A percentile compares a stretch with the other conserved stretches of the same genome.
phyloP scores from a whole-genome alignment of 2,329 filamentous ascomycete genomes.

The Macrophomina pseudophaseolina region DNA sequence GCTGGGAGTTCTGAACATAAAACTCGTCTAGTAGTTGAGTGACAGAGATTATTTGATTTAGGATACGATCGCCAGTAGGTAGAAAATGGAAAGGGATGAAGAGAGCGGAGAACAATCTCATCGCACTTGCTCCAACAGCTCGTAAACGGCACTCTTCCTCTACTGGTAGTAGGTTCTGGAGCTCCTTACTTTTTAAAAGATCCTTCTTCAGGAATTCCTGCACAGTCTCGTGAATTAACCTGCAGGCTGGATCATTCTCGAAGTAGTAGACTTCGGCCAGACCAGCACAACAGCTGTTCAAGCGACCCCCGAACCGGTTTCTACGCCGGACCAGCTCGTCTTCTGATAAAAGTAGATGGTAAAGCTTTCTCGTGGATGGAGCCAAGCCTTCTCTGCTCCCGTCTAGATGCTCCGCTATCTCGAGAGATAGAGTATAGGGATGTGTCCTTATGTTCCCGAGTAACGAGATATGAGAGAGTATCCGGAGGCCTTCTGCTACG shows the following conservation, averaged over 20 bases:
- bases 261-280: neutral
- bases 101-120: neutral
- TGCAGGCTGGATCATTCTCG: neutral
- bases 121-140: neutral
- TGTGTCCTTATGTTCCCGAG: neutral
- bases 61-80: too few relatives aligned
- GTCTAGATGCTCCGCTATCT: neutral
- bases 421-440: neutral
- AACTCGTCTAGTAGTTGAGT: too few relatives aligned
- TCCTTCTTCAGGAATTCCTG: neutral
- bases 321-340: neutral
- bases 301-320: neutral
- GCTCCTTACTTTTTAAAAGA: neutral
- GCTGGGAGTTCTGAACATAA: too few relatives aligned
- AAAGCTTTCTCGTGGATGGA: neutral
- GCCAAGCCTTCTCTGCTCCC: neutral
- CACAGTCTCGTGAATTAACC: neutral
- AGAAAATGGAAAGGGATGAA: neutral
- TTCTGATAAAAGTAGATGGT: neutral
- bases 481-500: neutral
- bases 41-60: too few relatives aligned
- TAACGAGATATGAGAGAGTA: neutral
- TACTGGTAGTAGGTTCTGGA: neutral
- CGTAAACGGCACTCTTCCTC: neutral
- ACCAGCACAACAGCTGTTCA: neutral